Conservation (phyloP, 176 grass and related monocot species). For the Aegilops longissima region DNA sequence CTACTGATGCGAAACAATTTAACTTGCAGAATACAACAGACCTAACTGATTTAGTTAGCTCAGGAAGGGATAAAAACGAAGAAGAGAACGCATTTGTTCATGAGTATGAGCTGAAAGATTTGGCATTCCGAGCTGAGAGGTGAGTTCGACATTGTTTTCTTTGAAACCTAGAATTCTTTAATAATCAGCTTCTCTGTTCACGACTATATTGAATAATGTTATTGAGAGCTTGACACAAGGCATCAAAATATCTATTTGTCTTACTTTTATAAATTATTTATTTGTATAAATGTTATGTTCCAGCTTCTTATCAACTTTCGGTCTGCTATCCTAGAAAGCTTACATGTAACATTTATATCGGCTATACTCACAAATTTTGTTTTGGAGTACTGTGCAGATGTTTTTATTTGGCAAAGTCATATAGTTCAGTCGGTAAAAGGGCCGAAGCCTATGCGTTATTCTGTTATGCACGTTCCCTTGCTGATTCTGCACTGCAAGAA, state of each 20-base stretch:
- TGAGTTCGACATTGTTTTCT: conserved; percentile 26
- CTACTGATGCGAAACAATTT: conserved; percentile 14
- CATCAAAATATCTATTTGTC: background rate
- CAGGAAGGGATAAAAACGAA: conserved; percentile 80
- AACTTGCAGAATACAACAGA: conserved; percentile 84
- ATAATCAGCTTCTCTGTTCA: background rate
- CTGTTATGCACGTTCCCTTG: conserved; percentile 68
- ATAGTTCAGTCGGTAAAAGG: conserved; percentile 93
- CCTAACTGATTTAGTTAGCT: conserved; percentile 94
- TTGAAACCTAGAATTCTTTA: background rate
- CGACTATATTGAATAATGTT: background rate
- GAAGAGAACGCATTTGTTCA: conserved; percentile 80
- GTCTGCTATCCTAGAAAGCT: background rate
- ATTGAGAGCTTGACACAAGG: conserved; percentile 3
- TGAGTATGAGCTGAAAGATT: conserved; percentile 72
- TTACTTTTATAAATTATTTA: background rate
- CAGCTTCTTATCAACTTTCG: background rate
- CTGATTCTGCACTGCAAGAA: conserved; percentile 59
- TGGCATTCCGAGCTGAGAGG: conserved; percentile 83
- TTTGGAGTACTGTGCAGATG: conserved; percentile 58
- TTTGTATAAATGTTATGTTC: conserved; percentile 4
- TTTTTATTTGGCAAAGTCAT: conserved; percentile 96
- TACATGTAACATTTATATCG: background rate
- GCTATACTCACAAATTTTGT: conserved; percentile 24
- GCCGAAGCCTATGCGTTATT: conserved; percentile 88